These are phyloP conservation scores for Melastoma candidum DNA, from an alignment of 441 rosid species.

Conservation along the genomic window DNA sequence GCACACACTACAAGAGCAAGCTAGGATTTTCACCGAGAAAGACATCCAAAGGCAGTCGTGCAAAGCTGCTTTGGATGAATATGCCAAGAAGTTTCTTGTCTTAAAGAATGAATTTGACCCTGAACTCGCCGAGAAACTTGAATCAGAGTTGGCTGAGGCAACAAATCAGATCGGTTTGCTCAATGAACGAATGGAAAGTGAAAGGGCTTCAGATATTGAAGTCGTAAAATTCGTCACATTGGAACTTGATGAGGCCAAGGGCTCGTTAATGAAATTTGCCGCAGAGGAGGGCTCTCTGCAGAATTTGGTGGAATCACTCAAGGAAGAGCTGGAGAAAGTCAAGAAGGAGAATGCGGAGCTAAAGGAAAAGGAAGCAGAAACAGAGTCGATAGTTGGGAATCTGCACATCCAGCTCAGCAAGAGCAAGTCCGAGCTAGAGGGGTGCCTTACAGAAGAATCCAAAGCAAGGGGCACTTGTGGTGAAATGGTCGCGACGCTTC, in stretches of 20 bases:
- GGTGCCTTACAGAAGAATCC: constrained; percentile 45
- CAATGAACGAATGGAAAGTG: constrained; percentile 65
- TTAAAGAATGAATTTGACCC: constrained; percentile 68
- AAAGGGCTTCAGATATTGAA: constrained; percentile 62
- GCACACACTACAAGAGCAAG: constrained; percentile 60
- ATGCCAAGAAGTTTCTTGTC: constrained; percentile 40
- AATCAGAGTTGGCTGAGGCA: constrained; percentile 52
- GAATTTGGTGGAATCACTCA: constrained; percentile 57
- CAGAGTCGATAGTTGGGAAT: constrained; percentile 65
- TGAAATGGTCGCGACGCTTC: constrained; percentile 69
- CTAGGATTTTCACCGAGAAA: constrained; percentile 58
- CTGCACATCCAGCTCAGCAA: constrained; percentile 66
- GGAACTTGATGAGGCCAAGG: constrained; percentile 74
- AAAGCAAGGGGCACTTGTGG: constrained; percentile 58
- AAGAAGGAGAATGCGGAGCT: constrained; percentile 62
- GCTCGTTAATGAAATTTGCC: constrained; percentile 53
- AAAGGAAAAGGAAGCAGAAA: constrained; percentile 71
- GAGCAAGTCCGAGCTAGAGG: constrained; percentile 73
- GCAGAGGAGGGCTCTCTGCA: constrained; percentile 67
- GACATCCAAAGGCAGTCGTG: constrained; percentile 50
- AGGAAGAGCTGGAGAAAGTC: constrained; percentile 58
- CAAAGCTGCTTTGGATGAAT: constrained; percentile 57
- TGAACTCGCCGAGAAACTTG: constrained; percentile 50
- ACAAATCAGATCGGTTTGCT: constrained; percentile 44
- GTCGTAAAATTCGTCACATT: constrained; percentile 52